Conservation (phyloP, 1,284 basidiomycete genomes). For the Apiotrichum sp. region DNA sequence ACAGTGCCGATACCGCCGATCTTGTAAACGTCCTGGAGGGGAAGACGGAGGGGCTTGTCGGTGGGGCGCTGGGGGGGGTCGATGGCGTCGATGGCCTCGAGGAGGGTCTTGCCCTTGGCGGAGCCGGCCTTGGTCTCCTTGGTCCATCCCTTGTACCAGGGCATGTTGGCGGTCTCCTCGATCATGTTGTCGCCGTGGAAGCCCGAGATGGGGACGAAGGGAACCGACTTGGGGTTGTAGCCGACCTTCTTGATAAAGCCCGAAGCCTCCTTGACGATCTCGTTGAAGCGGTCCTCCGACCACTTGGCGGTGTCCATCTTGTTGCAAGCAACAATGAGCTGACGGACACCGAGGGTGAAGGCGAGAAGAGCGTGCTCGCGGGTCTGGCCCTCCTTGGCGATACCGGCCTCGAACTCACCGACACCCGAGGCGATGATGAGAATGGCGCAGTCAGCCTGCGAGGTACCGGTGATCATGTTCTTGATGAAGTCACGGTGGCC, state of each 20-base stretch:
- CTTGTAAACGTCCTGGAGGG: slow-evolving; percentile 99
- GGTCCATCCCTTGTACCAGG: slow-evolving; percentile 99
- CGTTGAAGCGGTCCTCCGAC: slow-evolving; percentile 99
- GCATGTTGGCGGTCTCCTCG: slow-evolving; percentile 94
- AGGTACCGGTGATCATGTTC: slow-evolving; percentile 99
- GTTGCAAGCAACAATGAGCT: slow-evolving; percentile 99
- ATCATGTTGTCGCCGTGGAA: slow-evolving; percentile 99
- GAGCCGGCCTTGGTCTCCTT: slow-evolving; percentile 92
- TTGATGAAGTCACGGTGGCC: slow-evolving; percentile 99
- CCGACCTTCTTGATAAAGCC: slow-evolving; percentile 99
- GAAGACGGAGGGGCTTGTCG: slow-evolving; percentile 99
- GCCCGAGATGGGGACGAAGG: slow-evolving; percentile 99
- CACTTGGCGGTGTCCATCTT: slow-evolving; percentile 56
- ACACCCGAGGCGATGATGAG: slow-evolving; percentile 99
- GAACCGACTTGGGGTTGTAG: slow-evolving; percentile 97
- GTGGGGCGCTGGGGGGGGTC: slow-evolving; percentile 94
- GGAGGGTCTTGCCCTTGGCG: slow-evolving; percentile 96
- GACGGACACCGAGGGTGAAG: slow-evolving; percentile 99
- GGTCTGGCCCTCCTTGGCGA: slow-evolving; percentile 99
- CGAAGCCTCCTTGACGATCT: slow-evolving; percentile 99
- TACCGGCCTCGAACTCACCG: slow-evolving; percentile 99
- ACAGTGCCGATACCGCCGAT: slow-evolving; percentile 99
- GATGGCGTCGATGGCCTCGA: slow-evolving; percentile 99
- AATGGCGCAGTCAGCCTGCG: slow-evolving; percentile 98
- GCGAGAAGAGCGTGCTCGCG: slow-evolving; percentile 99